phyloP scores from a whole-genome alignment of 768 basidiomycete species.

The Phanerochaete carnosa region DNA sequence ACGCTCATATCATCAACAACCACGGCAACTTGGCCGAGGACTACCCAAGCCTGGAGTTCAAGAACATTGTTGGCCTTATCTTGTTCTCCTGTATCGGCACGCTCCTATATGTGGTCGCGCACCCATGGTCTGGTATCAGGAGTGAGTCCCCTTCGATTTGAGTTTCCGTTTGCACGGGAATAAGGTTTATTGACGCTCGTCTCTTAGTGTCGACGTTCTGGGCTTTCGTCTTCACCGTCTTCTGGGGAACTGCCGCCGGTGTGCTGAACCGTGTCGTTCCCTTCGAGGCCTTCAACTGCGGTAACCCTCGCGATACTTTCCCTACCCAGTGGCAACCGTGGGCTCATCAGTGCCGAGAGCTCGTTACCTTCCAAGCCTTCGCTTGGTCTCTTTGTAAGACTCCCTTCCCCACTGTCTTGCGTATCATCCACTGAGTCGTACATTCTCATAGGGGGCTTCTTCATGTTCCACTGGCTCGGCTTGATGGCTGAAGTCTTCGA shows the following conservation, averaged over 20 bases:
- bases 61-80: conserved; percentile 8
- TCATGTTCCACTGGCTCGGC: not conserved
- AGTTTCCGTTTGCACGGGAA: not conserved
- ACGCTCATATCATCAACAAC: conserved; percentile 5
- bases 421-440: not conserved
- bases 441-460: conserved; percentile 2
- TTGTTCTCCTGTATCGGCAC: conserved; percentile 9
- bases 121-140: conserved; percentile 1
- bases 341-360: not conserved
- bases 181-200: not conserved
- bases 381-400: conserved; percentile 10
- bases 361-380: conserved; percentile 6
- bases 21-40: conserved; percentile 1
- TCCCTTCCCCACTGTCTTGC: not conserved
- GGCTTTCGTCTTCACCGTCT: conserved; percentile 7
- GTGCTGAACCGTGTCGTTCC: conserved; percentile 10
- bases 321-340: not conserved
- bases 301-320: not conserved
- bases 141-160: not conserved
- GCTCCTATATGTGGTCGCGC: conserved; percentile 6
- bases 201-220: conserved; percentile 2
- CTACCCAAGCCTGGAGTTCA: conserved; percentile 7
- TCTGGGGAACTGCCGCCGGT: conserved; percentile 11
- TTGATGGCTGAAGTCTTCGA: not conserved
- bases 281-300: conserved; percentile 7